Conservation (phyloP, 495 filamentous ascomycete species). For the Xylaria palmicola region DNA sequence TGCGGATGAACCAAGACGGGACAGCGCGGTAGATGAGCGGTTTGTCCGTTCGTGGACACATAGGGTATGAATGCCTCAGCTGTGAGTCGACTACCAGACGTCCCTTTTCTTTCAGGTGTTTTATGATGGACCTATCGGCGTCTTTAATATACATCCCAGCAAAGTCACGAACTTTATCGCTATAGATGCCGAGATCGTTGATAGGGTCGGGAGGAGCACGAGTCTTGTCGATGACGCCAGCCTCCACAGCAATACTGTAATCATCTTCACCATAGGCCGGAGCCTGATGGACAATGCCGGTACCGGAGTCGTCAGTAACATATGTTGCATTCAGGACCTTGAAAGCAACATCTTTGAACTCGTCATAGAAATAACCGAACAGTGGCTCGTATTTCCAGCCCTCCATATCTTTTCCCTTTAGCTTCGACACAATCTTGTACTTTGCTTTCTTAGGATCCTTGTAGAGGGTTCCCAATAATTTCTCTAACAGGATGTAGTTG, state of each 20-base stretch:
- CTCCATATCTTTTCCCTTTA: slow-evolving; percentile 84
- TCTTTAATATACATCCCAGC: slow-evolving; percentile 89
- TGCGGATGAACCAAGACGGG: slow-evolving; percentile 93
- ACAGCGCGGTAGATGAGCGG: slow-evolving; percentile 94
- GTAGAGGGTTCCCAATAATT: slow-evolving; percentile 80
- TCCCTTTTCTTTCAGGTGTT: slow-evolving; percentile 76
- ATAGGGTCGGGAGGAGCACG: slow-evolving; percentile 88
- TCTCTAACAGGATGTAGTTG: slow-evolving; percentile 86
- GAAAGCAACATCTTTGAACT: slow-evolving; percentile 89
- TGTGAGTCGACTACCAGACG: slow-evolving; percentile 86
- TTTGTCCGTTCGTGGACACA: slow-evolving; percentile 94
- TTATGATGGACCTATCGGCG: slow-evolving; percentile 93
- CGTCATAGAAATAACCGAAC: slow-evolving; percentile 90
- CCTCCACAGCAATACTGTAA: slow-evolving; percentile 78
- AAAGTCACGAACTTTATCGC: slow-evolving; percentile 77
- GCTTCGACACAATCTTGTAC: slow-evolving; percentile 77
- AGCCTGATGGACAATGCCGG: slow-evolving; percentile 92
- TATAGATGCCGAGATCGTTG: slow-evolving; percentile 79
- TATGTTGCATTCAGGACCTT: slow-evolving; percentile 82
- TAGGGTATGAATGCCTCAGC: slow-evolving; percentile 90
- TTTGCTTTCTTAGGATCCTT: slow-evolving; percentile 98
- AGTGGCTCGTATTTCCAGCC: slow-evolving; percentile 91
- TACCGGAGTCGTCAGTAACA: slow-evolving; percentile 90
- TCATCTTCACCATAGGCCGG: slow-evolving; percentile 97
- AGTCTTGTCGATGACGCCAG: slow-evolving; percentile 73